Conservation (phyloP, 768 basidiomycete species). For the Gymnopilus junonius region DNA sequence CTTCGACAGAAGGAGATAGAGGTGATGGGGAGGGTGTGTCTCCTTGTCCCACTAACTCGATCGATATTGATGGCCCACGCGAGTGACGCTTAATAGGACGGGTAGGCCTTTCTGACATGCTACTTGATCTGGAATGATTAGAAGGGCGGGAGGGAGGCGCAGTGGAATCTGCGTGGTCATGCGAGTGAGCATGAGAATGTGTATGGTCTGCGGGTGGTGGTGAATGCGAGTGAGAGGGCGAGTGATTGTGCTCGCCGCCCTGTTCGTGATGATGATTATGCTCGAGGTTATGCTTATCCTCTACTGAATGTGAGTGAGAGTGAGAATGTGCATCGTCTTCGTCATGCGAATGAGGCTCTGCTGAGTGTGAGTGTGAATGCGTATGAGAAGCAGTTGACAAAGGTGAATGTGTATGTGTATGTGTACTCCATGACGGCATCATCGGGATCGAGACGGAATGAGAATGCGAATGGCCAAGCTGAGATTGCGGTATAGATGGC, state of each 20-base stretch:
- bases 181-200: constrained; percentile 59
- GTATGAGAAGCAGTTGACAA: constrained; percentile 31
- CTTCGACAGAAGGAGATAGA: background rate
- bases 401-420: constrained; percentile 29
- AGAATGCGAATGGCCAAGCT: constrained; percentile 29
- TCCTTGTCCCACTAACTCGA: constrained; percentile 13
- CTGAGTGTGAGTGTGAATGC: constrained; percentile 28
- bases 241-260: constrained; percentile 18
- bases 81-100: constrained; percentile 21
- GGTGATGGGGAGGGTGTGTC: constrained; percentile 1
- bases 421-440: constrained; percentile 28
- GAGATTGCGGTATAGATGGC: constrained; percentile 2
- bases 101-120: constrained; percentile 19
- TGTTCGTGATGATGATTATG: constrained; percentile 19
- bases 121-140: constrained; percentile 30
- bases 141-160: constrained; percentile 42
- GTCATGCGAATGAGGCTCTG: constrained; percentile 2
- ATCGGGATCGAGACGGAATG: constrained; percentile 11
- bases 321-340: constrained; percentile 25
- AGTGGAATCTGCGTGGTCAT: constrained; percentile 7
- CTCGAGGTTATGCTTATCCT: constrained; percentile 22
- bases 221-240: constrained; percentile 20
- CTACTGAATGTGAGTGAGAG: constrained; percentile 7
- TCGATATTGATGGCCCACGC: constrained; percentile 26
- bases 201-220: constrained; percentile 33